These are phyloP conservation scores for Zygnema cylindricum DNA, from an alignment of 139 green algal genomes.

Conservation along the genomic window DNA sequence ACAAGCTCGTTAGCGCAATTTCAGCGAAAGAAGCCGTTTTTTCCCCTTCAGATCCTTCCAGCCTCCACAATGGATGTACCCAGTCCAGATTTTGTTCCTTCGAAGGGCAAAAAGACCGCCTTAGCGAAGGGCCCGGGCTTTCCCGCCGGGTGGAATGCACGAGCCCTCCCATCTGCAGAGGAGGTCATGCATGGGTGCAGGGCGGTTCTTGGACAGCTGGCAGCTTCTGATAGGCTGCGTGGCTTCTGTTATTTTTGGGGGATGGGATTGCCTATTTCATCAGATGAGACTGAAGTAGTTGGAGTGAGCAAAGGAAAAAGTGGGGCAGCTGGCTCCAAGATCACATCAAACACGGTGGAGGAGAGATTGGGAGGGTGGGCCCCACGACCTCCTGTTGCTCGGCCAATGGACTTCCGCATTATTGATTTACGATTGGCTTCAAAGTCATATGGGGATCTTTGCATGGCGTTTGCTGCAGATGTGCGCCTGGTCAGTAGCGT, in stretches of 20 bases:
- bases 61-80: no score
- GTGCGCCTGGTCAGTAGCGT: conserved; percentile 36
- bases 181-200: conserved; percentile 21
- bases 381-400: conserved; percentile 21
- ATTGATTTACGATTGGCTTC: conserved; percentile 31
- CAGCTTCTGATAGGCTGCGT: background rate
- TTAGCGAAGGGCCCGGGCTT: background rate
- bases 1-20: no score
- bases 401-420: conserved; percentile 39
- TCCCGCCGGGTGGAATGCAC: background rate
- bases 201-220: conserved; percentile 32
- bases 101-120: background rate
- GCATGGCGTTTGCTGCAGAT: conserved; percentile 48
- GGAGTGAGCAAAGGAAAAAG: background rate
- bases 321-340: background rate
- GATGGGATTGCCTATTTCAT: conserved; percentile 2
- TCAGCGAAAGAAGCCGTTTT: no score
- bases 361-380: conserved; percentile 27
- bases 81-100: background rate
- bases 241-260: conserved; percentile 41
- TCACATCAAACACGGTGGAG: background rate
- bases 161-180: background rate
- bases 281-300: background rate
- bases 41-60: no score
- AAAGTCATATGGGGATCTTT: conserved; percentile 17